phyloP scores from a whole-genome alignment of 306 rosid genomes.

The Cicer cuneatum region DNA sequence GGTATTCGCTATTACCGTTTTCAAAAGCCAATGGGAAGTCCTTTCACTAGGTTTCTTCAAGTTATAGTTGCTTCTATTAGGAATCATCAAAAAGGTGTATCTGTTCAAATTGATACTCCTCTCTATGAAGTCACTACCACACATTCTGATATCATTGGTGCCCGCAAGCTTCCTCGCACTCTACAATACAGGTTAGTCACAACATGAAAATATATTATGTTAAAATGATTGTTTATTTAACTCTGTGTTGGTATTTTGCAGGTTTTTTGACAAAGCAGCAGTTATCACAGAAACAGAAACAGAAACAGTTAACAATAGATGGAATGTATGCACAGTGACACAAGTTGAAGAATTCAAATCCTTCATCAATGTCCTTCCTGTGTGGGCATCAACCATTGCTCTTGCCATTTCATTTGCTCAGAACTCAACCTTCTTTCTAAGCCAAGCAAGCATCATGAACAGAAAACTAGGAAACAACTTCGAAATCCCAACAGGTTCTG shows the following conservation, averaged over 20 bases:
- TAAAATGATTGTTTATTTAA: too few species aligned
- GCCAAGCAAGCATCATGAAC: conserved; percentile 58
- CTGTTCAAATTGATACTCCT: neutral
- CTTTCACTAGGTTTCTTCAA: conserved; percentile 62
- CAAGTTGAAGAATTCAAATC: conserved; percentile 67
- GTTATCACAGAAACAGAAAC: conserved; percentile 46
- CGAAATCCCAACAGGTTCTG: conserved; percentile 61
- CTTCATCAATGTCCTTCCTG: conserved; percentile 56
- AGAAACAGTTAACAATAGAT: conserved; percentile 38
- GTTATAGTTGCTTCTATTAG: conserved; percentile 51
- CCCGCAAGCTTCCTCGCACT: conserved; percentile 53
- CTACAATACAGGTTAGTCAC: conserved; percentile 45
- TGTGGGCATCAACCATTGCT: conserved; percentile 62
- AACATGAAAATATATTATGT: too few species aligned
- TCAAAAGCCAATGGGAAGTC: conserved; percentile 68
- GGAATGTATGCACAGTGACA: conserved; percentile 65
- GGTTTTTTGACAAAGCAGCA: conserved; percentile 67
- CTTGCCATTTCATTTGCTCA: conserved; percentile 61
- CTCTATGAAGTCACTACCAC: conserved; percentile 57
- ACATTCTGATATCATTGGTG: conserved; percentile 54
- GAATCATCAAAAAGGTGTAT: conserved; percentile 53
- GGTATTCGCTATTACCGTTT: conserved; percentile 54
- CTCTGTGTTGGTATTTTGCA: neutral
- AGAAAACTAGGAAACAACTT: conserved; percentile 50
- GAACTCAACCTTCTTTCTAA: conserved; percentile 64